Evolutionary conservation across 2,329 filamentous ascomycete species (phyloP), one percentile per base, ranked within the genome.

Genomic region (Capronia americana): DNA sequence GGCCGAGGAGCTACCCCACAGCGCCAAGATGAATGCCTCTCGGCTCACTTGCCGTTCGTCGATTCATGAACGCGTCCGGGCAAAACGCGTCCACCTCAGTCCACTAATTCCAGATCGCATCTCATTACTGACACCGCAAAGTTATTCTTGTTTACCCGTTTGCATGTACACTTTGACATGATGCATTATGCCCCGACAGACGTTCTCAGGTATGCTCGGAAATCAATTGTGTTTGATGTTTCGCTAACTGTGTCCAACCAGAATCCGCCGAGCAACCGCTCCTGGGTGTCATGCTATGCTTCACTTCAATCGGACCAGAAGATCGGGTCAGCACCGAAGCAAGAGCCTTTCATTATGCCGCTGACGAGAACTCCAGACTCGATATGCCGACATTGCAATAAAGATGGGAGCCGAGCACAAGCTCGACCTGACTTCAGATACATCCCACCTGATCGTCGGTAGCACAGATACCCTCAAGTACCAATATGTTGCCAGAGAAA

Each of bases 371-470:
- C 7, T 57, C 54, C 59, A 83, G 80, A 78, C 77, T 44, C 76
- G 79, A 62, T 72, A 82, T 59, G 77, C 78, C 28, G 73, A 77
- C 51, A 74, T 79, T 63, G 91, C 91, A 20, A 79, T 83, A 69
- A 88, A 97, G 75, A 92, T 99, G 83, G 95, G 95, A 70, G 95
- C 93, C 58, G 79, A 86, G 67, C 91, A 96, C 83, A 93, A 91
- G 74, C 90, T 93, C 78, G 93, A 99, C 77, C 87, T 99, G 53
- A 98, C 93, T n/a, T 92, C 91, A 64, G 92, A 97, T 77, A 92
- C 96, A 56, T 98, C 95, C 4, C 95, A 99, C 81, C 88, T 99
- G 55, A 86, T 99, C 69, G 92, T 97, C 68, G 95, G 93, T 77
- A 89, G 91, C 74, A 91, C 92, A 74, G 87, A 94, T 76, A 98